phyloP scores from a whole-genome alignment of 108 stramenopile genomes.

The Cyclotella choctawhatcheeana region DNA sequence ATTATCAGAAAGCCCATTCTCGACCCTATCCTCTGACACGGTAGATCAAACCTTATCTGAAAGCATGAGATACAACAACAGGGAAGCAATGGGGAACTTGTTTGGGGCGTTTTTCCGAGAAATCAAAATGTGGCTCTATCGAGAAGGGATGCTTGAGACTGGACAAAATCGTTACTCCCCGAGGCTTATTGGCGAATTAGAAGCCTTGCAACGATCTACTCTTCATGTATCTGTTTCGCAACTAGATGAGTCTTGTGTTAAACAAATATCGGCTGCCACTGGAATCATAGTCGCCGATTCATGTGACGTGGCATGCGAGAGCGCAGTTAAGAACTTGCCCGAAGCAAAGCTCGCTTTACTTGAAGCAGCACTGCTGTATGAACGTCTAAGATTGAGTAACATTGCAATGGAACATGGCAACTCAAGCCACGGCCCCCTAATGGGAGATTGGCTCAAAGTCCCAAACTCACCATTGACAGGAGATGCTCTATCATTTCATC shows the following conservation, averaged over 20 bases:
- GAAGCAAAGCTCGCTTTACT: conserved; percentile 82
- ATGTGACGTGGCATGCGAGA: conserved; percentile 83
- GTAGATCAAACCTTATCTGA: conserved; percentile 32
- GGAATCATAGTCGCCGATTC: conserved; percentile 48
- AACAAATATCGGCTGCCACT: conserved; percentile 40
- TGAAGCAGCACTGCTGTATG: conserved; percentile 66
- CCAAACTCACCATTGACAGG: conserved; percentile 88
- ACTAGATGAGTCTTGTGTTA: conserved; percentile 41
- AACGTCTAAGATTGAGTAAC: conserved; percentile 53
- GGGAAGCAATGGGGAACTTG: conserved; percentile 77
- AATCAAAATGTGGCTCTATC: conserved; percentile 89
- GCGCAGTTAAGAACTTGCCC: conserved; percentile 79
- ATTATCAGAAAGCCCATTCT: conserved; percentile 73
- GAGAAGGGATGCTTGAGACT: conserved; percentile 76
- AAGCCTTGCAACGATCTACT: conserved; percentile 85
- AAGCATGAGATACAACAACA: conserved; percentile 33
- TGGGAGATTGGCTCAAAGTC: conserved; percentile 89
- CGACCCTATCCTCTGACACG: conserved; percentile 49
- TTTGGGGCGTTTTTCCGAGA: conserved; percentile 79
- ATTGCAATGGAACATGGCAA: conserved; percentile 16
- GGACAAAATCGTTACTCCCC: conserved; percentile 57
- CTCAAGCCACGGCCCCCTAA: conserved; percentile 65
- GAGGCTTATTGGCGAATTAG: conserved; percentile 57
- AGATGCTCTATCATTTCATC: conserved; percentile 87
- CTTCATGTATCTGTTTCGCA: conserved; percentile 80